These are phyloP conservation scores for Cladophialophora yegresii DNA, from an alignment of 2,329 filamentous ascomycete genomes.

Conservation along the genomic window DNA sequence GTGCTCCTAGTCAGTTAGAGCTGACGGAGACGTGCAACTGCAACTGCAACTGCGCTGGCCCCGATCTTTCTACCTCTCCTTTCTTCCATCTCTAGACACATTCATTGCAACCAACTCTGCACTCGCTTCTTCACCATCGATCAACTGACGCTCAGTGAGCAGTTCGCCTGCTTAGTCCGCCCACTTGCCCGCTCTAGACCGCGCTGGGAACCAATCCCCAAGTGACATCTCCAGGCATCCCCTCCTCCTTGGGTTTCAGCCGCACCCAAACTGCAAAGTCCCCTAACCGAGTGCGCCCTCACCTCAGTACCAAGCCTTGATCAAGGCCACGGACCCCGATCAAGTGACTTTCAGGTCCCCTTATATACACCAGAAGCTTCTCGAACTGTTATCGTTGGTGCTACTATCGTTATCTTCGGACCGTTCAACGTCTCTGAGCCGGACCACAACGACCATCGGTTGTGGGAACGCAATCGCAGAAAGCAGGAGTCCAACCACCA, in stretches of 20 bases:
- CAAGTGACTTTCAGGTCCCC: conserved; percentile 8
- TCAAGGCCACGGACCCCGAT: neutral
- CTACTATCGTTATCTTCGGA: conserved; percentile 15
- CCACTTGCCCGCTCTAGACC: conserved; percentile 18
- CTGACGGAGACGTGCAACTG: conserved; percentile 11
- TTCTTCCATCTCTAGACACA: conserved; percentile 12
- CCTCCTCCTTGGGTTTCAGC: conserved; percentile 28
- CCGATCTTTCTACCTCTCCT: conserved; percentile 1
- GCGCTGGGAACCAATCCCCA: conserved; percentile 19
- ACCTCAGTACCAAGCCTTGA: neutral
- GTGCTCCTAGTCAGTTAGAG: conserved; percentile 12
- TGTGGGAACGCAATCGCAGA: conserved; percentile 25
- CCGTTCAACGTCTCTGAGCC: conserved; percentile 24
- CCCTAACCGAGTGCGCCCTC: conserved; percentile 14
- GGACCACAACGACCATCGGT: conserved; percentile 23
- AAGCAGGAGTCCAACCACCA: neutral
- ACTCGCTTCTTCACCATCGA: neutral
- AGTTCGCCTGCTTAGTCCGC: neutral
- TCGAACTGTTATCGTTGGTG: neutral
- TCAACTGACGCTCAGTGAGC: neutral
- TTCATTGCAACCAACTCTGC: conserved; percentile 4
- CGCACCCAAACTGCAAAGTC: conserved; percentile 8
- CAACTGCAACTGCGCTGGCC: neutral
- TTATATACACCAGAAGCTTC: neutral
- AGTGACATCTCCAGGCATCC: too few relatives aligned